Evolutionary conservation across 192 early-diverging fungal species (phyloP), one percentile per base, ranked within the genome.

Genomic region (Coemansia sp.): DNA sequence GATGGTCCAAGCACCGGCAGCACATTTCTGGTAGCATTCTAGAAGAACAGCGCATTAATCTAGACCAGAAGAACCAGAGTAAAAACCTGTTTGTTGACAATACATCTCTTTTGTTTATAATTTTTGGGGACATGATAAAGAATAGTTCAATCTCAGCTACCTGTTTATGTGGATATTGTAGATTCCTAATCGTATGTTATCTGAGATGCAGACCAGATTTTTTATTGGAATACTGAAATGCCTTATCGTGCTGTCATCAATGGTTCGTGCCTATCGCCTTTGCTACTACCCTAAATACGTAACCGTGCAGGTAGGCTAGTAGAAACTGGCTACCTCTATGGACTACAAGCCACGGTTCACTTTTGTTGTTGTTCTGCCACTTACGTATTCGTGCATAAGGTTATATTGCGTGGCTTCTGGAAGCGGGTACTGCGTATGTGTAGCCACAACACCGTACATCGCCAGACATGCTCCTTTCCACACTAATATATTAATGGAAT

Each of bases 11-110:
- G 69, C 55, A 83, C 80, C 0, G 80, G 75, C 12, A 83, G 80
- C 50, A 83, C 80, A 13, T 83, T 83, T 56, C 56, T 83, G n/a
- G 80, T 67, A 16, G 54, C 68, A 32, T 82, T 82, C 53, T 81
- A 12, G 39, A 4, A 38, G 38, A 10, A 38, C 12, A 48, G 25
- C 25, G 25, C 25, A 25, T 25, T 25, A 25, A 25, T 25, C 25
- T 25, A 25, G 25, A 25, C 25, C 25, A 25, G 25, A 25, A n/a
- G 25, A 25, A 25, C 2, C 25, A 25, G 25, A 25, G n/a, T 25
- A 25, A 25, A 25, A 25, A 25, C 1, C 25, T 25, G 25, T 25
- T 25, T 25, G 25, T 25, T 25, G 25, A 25, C 25, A 25, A 25
- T 25, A 25, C 25, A 25, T 25, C 25, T 2, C 25, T 25, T 25